Percentiles rank a stretch among this genome's conserved stretches.
Conservation (phyloP, 148 eudicot genomes). For the Silene latifolia region DNA sequence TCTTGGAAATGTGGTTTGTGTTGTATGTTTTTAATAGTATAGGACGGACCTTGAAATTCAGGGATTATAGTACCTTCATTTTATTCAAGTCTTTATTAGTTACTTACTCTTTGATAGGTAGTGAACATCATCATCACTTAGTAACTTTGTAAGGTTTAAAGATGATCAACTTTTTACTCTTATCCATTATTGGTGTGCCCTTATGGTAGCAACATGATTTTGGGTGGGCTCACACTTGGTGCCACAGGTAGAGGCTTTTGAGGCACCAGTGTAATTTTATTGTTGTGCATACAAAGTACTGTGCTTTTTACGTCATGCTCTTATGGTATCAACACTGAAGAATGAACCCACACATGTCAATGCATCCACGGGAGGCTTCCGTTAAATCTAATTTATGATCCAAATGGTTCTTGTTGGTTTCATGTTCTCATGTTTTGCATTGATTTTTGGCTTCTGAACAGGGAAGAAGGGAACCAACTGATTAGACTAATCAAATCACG, state of each 20-base stretch:
- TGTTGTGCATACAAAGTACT: conserved; percentile 3
- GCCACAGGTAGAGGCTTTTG: background rate
- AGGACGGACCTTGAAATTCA: background rate
- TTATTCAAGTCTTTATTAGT: background rate
- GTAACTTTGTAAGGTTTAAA: background rate
- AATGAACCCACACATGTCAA: background rate
- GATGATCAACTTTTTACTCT: conserved; percentile 2
- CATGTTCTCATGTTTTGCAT: conserved; percentile 14
- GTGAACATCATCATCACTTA: background rate
- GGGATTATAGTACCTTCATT: background rate
- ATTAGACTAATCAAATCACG: conserved; percentile 61
- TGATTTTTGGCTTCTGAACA: conserved; percentile 33
- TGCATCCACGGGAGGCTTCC: background rate
- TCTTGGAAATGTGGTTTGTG: no score
- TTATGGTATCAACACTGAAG: no score
- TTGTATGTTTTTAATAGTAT: background rate
- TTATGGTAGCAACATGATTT: background rate
- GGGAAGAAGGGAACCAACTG: conserved; percentile 75
- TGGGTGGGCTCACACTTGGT: background rate
- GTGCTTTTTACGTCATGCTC: background rate
- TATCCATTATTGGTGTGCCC: background rate
- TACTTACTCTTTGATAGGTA: background rate
- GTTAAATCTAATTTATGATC: background rate
- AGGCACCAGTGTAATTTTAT: background rate
- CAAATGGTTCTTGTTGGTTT: background rate